These are phyloP conservation scores for Magnolia changhungtana DNA, from an alignment of 164 flowering plant species.

Conservation along the genomic window DNA sequence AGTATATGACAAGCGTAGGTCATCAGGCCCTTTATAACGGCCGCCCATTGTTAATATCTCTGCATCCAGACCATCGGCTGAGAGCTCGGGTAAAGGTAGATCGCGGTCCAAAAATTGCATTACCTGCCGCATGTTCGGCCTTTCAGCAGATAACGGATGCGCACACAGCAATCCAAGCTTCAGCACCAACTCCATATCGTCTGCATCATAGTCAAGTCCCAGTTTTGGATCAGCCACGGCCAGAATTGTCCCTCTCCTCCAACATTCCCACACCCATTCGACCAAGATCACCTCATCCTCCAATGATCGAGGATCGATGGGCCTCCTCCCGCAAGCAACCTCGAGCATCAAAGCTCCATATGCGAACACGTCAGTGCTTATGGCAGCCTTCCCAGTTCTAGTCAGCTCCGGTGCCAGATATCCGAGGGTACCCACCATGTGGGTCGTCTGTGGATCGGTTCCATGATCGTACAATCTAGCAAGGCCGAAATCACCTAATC, in stretches of 20 bases:
- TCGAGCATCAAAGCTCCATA: too few relatives aligned
- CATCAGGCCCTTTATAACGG: not conserved
- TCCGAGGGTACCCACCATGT: too few relatives aligned
- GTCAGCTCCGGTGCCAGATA: too few relatives aligned
- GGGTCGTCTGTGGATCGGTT: too few relatives aligned
- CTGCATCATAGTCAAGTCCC: not conserved
- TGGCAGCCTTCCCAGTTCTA: too few relatives aligned
- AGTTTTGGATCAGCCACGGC: slow-evolving; percentile 16
- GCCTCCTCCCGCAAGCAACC: too few relatives aligned
- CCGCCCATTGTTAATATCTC: not conserved
- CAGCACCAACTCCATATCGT: slow-evolving; percentile 19
- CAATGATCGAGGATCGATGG: too few relatives aligned
- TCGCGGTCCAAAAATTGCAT: not conserved
- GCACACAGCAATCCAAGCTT: slow-evolving; percentile 20
- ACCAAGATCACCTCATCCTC: slow-evolving; percentile 17
- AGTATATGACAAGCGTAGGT: too few relatives aligned
- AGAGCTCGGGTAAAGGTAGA: not conserved
- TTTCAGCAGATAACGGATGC: not conserved
- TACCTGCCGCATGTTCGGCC: slow-evolving; percentile 6
- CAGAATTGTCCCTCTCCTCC: slow-evolving; percentile 9
- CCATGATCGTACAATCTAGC: too few relatives aligned
- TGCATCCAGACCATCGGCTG: not conserved
- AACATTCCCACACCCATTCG: slow-evolving; percentile 20
- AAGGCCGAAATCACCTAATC: too few relatives aligned
- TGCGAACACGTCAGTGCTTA: too few relatives aligned